A percentile compares a stretch with the other conserved stretches of the same genome.
phyloP scores from a whole-genome alignment of 2,329 filamentous ascomycete genomes.

The Curvularia spicifera region DNA sequence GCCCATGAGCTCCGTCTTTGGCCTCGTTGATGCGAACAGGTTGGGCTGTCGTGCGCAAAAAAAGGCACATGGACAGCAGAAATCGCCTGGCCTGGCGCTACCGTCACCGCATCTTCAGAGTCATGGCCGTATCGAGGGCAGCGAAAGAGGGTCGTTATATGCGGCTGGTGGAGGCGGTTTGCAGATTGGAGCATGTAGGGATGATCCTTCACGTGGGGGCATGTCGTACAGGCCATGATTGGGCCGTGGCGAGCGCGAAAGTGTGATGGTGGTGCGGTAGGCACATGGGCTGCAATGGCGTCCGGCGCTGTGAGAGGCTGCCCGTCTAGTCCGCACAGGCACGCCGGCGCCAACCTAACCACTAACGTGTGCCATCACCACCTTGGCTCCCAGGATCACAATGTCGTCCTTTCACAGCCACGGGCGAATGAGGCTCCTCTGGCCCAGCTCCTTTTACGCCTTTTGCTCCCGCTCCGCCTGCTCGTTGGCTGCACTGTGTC shows the following conservation, averaged over 20 bases:
- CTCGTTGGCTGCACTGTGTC: too few relatives aligned
- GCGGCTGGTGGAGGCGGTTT: conserved; percentile 16
- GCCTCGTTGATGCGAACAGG: conserved; percentile 6
- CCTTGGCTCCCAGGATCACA: conserved; percentile 42
- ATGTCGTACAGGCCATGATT: conserved; percentile 28
- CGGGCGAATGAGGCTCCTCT: conserved; percentile 39
- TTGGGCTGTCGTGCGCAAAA: conserved; percentile 1
- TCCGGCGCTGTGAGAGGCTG: conserved; percentile 38
- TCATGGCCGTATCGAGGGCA: conserved; percentile 8
- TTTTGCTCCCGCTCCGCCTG: conserved; percentile 20
- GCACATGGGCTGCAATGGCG: conserved; percentile 20
- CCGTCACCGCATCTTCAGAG: conserved; percentile 25
- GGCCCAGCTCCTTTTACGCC: conserved; percentile 45
- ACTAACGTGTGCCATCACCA: conserved; percentile 40
- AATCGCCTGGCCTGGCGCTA: conserved; percentile 20
- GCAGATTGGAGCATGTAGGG: conserved; percentile 18
- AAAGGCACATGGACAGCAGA: neutral
- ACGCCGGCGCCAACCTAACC: conserved; percentile 45
- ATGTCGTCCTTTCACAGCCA: conserved; percentile 32
- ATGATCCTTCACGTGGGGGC: conserved; percentile 37
- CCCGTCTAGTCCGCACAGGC: conserved; percentile 41
- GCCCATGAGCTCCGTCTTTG: too few relatives aligned
- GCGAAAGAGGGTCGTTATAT: conserved; percentile 25
- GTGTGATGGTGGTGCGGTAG: conserved; percentile 36
- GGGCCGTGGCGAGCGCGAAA: conserved; percentile 17